A percentile compares a stretch with the other conserved stretches of the same genome.
Conservation (phyloP, 108 stramenopile species). For the Schizochytrium sp. region DNA sequence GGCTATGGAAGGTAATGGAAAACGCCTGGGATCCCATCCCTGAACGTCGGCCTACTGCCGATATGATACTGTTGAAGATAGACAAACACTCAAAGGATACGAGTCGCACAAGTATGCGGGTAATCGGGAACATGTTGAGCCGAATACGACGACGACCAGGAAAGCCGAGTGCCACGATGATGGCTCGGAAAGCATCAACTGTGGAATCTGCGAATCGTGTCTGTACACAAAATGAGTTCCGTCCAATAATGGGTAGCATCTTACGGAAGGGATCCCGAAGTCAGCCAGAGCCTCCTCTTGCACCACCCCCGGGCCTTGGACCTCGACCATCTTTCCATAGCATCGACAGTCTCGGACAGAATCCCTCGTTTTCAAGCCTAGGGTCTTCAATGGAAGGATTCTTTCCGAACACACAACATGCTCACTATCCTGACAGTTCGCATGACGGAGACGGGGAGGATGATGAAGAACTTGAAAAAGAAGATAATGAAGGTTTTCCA, state of each 20-base stretch:
- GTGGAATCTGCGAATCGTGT: not conserved
- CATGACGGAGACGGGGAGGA: too few species aligned
- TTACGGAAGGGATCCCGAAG: too few species aligned
- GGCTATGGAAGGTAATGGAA: not conserved
- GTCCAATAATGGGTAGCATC: not conserved
- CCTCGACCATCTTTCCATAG: too few species aligned
- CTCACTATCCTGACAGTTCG: too few species aligned
- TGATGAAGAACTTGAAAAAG: too few species aligned
- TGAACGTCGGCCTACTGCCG: not conserved
- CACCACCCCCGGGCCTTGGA: too few species aligned
- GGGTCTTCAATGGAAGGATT: too few species aligned
- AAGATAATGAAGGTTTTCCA: too few species aligned
- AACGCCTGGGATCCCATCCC: constrained; percentile 27
- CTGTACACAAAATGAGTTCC: not conserved
- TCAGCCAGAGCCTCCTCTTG: too few species aligned
- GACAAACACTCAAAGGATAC: not conserved
- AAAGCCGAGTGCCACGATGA: not conserved
- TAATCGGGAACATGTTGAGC: not conserved
- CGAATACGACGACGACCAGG: not conserved
- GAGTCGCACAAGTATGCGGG: not conserved
- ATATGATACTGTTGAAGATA: not conserved
- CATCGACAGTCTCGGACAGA: too few species aligned
- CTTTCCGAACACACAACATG: too few species aligned
- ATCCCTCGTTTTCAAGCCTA: too few species aligned
- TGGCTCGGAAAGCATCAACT: not conserved